Percentiles rank a stretch among this genome's conserved stretches.
These are phyloP conservation scores for Dipodascopsis uninucleata DNA, from an alignment of 805 yeast genomes.

Conservation along the genomic window DNA sequence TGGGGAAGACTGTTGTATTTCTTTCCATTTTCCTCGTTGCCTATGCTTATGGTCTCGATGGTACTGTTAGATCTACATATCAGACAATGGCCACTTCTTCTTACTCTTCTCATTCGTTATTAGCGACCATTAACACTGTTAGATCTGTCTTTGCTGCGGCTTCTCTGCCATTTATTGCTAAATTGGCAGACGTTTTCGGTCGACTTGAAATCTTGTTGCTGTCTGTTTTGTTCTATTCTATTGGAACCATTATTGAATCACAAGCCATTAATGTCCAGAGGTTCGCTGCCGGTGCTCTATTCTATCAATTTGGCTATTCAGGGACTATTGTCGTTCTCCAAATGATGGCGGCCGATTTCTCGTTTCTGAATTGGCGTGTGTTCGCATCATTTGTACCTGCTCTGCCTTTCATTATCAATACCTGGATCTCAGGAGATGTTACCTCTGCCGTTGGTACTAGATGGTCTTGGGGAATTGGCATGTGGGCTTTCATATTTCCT, in stretches of 20 bases:
- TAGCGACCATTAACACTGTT: conserved; percentile 58
- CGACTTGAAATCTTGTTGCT: conserved; percentile 51
- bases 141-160: conserved; percentile 62
- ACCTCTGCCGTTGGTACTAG: conserved; percentile 31
- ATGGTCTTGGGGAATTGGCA: conserved; percentile 75
- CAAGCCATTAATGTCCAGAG: conserved; percentile 55
- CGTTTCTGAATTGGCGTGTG: conserved; percentile 68
- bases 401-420: conserved; percentile 68
- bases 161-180: conserved; percentile 59
- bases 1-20: conserved; percentile 44
- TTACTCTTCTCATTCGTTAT: conserved; percentile 51
- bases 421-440: conserved; percentile 71
- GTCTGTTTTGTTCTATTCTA: conserved; percentile 52
- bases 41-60: conserved; percentile 58
- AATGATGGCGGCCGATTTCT: conserved; percentile 61
- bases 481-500: conserved; percentile 78
- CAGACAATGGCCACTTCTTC: conserved; percentile 56
- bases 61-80: conserved; percentile 52
- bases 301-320: conserved; percentile 55
- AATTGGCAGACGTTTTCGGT: conserved; percentile 65
- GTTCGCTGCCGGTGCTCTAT: conserved; percentile 63
- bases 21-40: conserved; percentile 52
- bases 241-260: conserved; percentile 63
- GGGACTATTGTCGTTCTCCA: conserved; percentile 58
- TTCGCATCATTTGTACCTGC: conserved; percentile 62